Percentiles rank a stretch among this genome's conserved stretches.
Evolutionary conservation across 768 basidiomycete species (phyloP).

Genomic region (Cytidiella melzeri): DNA sequence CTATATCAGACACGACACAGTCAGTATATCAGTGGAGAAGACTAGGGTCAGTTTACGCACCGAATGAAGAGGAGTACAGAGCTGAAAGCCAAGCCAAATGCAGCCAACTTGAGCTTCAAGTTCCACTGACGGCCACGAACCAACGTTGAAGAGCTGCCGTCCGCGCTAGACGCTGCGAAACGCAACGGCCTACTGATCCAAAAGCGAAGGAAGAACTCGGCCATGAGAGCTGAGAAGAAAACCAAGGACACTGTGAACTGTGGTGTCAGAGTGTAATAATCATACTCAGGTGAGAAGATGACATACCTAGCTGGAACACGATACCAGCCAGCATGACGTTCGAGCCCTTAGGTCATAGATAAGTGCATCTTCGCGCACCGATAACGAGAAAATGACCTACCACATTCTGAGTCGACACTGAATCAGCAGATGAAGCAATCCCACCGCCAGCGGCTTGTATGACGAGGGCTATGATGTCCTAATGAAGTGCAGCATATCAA

Average conservation of each 20-base stretch:
- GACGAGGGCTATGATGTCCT: slow-evolving; percentile 54
- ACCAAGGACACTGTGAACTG: slow-evolving; percentile 38
- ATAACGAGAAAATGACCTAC: no score
- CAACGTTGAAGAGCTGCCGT: slow-evolving; percentile 7
- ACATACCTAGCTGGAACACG: slow-evolving; percentile 46
- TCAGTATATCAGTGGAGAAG: slow-evolving; percentile 9
- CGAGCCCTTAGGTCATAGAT: slow-evolving; percentile 31
- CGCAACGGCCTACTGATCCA: slow-evolving; percentile 29
- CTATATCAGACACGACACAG: slow-evolving; percentile 18
- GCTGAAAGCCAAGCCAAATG: slow-evolving; percentile 29
- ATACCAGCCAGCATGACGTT: slow-evolving; percentile 62
- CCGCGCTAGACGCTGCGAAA: slow-evolving; percentile 1
- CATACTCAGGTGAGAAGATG: no score
- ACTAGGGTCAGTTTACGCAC: slow-evolving; percentile 22
- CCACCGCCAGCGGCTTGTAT: slow-evolving; percentile 63
- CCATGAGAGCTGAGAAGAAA: slow-evolving; percentile 33
- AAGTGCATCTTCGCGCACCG: no score
- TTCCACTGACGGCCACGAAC: slow-evolving; percentile 5
- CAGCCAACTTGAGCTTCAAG: slow-evolving; percentile 26
- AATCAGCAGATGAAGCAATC: slow-evolving; percentile 30
- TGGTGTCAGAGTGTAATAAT: no score
- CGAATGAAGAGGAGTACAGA: slow-evolving; percentile 40
- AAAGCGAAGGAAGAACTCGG: slow-evolving; percentile 42
- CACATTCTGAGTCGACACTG: slow-evolving; percentile 17
- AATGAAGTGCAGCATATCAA: neutral